Percentiles rank a stretch among this genome's conserved stretches.
Evolutionary conservation across 2,329 filamentous ascomycete genomes (phyloP).

Genomic region (Bipolaris oryzae): DNA sequence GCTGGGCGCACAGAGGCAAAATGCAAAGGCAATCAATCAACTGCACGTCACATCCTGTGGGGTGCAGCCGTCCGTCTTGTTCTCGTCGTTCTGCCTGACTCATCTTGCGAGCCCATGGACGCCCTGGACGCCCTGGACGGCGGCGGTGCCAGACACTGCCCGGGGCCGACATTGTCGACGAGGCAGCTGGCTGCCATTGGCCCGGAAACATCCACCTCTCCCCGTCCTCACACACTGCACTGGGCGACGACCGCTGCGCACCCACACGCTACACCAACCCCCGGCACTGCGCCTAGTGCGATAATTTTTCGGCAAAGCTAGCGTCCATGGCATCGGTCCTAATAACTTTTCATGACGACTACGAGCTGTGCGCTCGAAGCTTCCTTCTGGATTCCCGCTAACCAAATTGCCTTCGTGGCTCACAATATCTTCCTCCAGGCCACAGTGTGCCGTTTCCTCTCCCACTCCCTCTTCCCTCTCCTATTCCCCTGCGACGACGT

Average conservation of each 20-base stretch:
- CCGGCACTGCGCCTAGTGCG: constrained; percentile 15
- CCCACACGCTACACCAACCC: background rate
- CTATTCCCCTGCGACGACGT: constrained; percentile 13
- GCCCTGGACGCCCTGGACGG: constrained; percentile 3
- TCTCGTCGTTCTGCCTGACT: constrained; percentile 35
- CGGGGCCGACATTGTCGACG: constrained; percentile 25
- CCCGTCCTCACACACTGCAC: constrained; percentile 23
- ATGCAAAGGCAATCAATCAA: constrained; percentile 21
- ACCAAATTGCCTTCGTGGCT: constrained; percentile 28
- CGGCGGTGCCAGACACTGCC: constrained; percentile 28
- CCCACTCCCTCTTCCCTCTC: constrained; percentile 12
- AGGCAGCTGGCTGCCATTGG: constrained; percentile 21
- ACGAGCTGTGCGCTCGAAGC: constrained; percentile 33
- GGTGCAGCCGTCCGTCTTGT: constrained; percentile 33
- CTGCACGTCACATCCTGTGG: constrained; percentile 28
- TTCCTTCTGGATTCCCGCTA: constrained; percentile 39
- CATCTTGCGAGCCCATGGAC: constrained; percentile 16
- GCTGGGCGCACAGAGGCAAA: constrained; percentile 16
- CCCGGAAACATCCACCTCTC: constrained; percentile 19
- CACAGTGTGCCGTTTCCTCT: constrained; percentile 28
- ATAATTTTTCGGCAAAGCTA: constrained; percentile 28
- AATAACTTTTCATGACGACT: constrained; percentile 31
- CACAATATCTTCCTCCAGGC: constrained; percentile 37
- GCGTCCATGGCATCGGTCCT: constrained; percentile 16
- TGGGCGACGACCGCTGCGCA: constrained; percentile 4